Evolutionary conservation across 2,329 filamentous ascomycete genomes (phyloP).

Genomic region (Capronia epimyces): DNA sequence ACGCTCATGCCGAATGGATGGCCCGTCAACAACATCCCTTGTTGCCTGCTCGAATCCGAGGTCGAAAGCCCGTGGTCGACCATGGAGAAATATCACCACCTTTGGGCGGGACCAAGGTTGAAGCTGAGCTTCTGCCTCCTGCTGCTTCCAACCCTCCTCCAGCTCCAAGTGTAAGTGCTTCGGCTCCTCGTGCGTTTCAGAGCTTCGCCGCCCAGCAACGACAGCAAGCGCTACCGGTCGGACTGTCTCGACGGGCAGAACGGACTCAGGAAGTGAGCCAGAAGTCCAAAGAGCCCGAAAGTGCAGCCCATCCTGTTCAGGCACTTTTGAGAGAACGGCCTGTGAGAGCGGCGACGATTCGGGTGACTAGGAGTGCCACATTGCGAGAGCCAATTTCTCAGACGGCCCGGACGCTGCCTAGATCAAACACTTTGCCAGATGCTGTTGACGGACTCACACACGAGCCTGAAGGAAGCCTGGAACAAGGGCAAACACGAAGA

Average conservation of each 20-base stretch:
- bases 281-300: not conserved
- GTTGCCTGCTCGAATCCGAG: slow-evolving; percentile 14
- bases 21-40: slow-evolving; percentile 23
- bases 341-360: slow-evolving; percentile 27
- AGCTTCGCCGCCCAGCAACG: slow-evolving; percentile 46
- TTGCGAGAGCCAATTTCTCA: slow-evolving; percentile 7
- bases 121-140: slow-evolving; percentile 3
- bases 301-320: slow-evolving; percentile 11
- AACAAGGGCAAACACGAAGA: slow-evolving; percentile 3
- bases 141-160: slow-evolving; percentile 7
- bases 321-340: slow-evolving; percentile 30
- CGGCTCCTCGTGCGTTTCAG: slow-evolving; percentile 20
- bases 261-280: slow-evolving; percentile 4
- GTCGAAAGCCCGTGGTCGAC: slow-evolving; percentile 20
- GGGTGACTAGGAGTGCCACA: slow-evolving; percentile 20
- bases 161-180: not conserved
- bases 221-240: slow-evolving; percentile 38
- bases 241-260: slow-evolving; percentile 5
- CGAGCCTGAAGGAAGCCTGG: slow-evolving; percentile 1
- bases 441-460: slow-evolving; percentile 13
- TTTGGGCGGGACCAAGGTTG: not conserved
- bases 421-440: slow-evolving; percentile 22
- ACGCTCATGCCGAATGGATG: slow-evolving; percentile 41
- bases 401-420: slow-evolving; percentile 19
- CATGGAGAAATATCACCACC: slow-evolving; percentile 2